A percentile compares a stretch with the other conserved stretches of the same genome.
Conservation (phyloP, 2,329 filamentous ascomycete species). For the Fusarium sacchari region DNA sequence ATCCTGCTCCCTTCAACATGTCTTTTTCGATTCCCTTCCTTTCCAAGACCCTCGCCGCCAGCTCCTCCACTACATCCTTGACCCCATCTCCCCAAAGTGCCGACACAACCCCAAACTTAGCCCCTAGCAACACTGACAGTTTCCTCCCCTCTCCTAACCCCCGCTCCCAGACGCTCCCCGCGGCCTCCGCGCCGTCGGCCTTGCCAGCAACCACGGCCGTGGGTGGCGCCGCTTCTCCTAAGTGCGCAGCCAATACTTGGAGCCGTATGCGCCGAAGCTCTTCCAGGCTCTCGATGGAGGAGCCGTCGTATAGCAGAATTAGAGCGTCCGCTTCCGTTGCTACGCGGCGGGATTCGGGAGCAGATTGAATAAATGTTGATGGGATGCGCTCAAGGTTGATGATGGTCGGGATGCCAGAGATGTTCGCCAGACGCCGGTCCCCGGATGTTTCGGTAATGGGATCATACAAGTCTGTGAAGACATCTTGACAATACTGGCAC, state of each 20-base stretch:
- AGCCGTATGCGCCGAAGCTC: constrained; percentile 24
- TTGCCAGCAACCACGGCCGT: constrained; percentile 28
- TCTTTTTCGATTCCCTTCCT: constrained; percentile 11
- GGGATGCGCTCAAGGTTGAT: constrained; percentile 31
- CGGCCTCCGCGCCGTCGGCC: constrained; percentile 24
- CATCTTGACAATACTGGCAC: constrained; percentile 30
- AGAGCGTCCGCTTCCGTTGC: constrained; percentile 27
- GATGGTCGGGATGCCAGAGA: constrained; percentile 14
- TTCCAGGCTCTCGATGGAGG: constrained; percentile 11
- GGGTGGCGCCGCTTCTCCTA: constrained; percentile 7
- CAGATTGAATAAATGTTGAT: constrained; percentile 18
- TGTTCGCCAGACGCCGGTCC: constrained; percentile 22
- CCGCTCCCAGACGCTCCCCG: constrained; percentile 25
- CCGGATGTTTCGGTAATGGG: constrained; percentile 28
- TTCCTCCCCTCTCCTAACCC: constrained; percentile 21
- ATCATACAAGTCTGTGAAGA: constrained; percentile 32
- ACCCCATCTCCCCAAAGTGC: constrained; percentile 35
- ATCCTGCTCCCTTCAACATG: background rate
- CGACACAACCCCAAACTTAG: constrained; percentile 28
- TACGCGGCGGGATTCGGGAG: constrained; percentile 9
- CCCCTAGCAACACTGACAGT: constrained; percentile 22
- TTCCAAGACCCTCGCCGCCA: constrained; percentile 25
- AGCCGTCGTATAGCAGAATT: constrained; percentile 30
- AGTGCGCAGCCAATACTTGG: constrained; percentile 8
- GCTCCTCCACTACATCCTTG: constrained; percentile 33